Evolutionary conservation across 768 basidiomycete genomes (phyloP).

Genomic region (Cubamyces sp.): DNA sequence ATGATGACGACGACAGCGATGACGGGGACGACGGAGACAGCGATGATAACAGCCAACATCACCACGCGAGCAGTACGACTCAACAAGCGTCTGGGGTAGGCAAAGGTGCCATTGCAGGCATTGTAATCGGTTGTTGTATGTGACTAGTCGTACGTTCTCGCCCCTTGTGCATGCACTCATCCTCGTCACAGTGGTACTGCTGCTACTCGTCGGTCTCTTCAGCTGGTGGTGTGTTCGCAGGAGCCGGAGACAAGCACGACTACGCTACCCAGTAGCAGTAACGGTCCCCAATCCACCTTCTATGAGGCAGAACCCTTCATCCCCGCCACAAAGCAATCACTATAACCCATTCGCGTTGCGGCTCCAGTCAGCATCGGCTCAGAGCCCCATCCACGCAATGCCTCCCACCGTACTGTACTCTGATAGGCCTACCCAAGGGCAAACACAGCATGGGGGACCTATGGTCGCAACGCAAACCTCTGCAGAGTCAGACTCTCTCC

Average conservation of each 20-base stretch:
- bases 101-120: conserved; percentile 31
- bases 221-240: conserved; percentile 18
- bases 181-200: conserved; percentile 12
- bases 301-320: not conserved
- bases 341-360: not conserved
- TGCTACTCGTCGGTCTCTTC: conserved; percentile 17
- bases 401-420: not conserved
- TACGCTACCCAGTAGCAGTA: not conserved
- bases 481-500: not conserved
- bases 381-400: not conserved
- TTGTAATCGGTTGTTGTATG: conserved; percentile 34
- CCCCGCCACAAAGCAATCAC: not conserved
- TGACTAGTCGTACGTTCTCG: not conserved
- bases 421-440: not conserved
- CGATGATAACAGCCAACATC: conserved; percentile 12
- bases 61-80: not conserved
- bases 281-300: not conserved
- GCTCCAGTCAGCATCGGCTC: not conserved
- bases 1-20: conserved; percentile 23
- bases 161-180: not conserved
- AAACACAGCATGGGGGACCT: not conserved
- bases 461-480: not conserved
- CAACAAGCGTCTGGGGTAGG: conserved; percentile 4
- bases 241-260: not conserved
- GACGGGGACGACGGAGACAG: conserved; percentile 15